Base-by-base conservation (phyloP, 495 filamentous ascomycete genomes). In the Astrothelium macrocarpum region DNA sequence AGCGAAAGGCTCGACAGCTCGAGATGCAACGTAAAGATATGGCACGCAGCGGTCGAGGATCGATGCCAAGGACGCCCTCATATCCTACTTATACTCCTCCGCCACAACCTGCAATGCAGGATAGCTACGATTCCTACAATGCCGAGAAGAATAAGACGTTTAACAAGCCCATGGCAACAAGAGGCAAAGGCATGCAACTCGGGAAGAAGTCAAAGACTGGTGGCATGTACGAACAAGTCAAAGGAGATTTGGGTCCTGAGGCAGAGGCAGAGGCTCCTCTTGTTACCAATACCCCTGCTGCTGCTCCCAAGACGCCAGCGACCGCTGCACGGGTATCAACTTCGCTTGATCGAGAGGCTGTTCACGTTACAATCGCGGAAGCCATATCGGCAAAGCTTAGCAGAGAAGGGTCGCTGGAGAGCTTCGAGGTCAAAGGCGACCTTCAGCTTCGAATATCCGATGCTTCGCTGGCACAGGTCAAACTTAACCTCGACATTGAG, bases 11-110 rank as follows among this genome's bases (percentile, higher is more conserved):
- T 11, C 97, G 97, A 80, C 94, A 97, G 76, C 77, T 97, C 66
- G 94, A 98, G 74, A 87, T 97, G 81, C 94, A 98, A 79, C 89
- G 95, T 71, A 97, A 97, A 75, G 95, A 97, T 72, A 85, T 90
- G 66, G 82, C 85, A 66, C 80, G 85, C 28, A 79, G 77, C 64
- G 79, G 74, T 39, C 82, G 86, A 39, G 71, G 75, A 59, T 82
- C 80, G 25, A 77, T 82, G 49, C 84, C 88, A 32, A 85, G 90
- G 59, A 80, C 87, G 31, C 91, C 92, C 26, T 88, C 91, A 59
- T 97, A 96, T 74, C 95, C 87, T 43, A 31, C 61, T 14, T 58
- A 64, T 59, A 49, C 66, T 2, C 86, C 95, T 10, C 89, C 91
- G 26, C 76, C 86, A 18, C 84, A 88, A 42, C 82, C 90, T 23